Conservation (phyloP, 208 protist genomes). For the Trypanosoma conorhini region DNA sequence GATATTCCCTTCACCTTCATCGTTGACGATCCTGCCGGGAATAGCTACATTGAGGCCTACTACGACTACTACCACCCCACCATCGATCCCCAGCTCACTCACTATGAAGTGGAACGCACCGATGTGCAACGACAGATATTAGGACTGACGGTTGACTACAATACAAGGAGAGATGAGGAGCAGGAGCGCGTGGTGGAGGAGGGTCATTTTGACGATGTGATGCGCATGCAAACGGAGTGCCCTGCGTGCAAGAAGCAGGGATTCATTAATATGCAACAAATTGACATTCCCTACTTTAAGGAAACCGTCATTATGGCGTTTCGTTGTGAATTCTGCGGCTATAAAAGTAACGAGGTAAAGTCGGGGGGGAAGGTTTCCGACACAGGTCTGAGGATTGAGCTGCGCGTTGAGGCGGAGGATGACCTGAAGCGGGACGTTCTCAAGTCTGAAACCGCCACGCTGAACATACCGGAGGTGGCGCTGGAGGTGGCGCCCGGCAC, state of each 20-base stretch:
- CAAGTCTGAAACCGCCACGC: conserved; percentile 91
- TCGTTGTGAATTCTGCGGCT: conserved; percentile 93
- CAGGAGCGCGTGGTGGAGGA: conserved; percentile 81
- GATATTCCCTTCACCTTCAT: conserved; percentile 90
- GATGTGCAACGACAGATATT: conserved; percentile 88
- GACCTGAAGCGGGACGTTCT: conserved; percentile 95
- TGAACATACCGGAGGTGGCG: conserved; percentile 88
- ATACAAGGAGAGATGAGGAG: conserved; percentile 72
- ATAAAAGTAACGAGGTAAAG: conserved; percentile 95
- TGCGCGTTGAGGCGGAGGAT: conserved; percentile 69
- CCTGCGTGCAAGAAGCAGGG: conserved; percentile 71
- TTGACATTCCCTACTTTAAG: conserved; percentile 96
- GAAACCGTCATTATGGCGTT: conserved; percentile 95
- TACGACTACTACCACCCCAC: conserved; percentile 92
- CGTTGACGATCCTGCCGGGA: conserved; percentile 92
- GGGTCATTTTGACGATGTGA: conserved; percentile 71
- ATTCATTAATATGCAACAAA: conserved; percentile 80
- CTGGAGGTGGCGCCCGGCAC: conserved; percentile 89
- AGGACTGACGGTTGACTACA: conserved; percentile 86
- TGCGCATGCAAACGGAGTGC: conserved; percentile 71
- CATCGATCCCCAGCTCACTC: conserved; percentile 81
- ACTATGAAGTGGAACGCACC: conserved; percentile 83
- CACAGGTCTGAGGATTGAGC: conserved; percentile 67
- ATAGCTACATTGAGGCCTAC: conserved; percentile 93
- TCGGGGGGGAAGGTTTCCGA: conserved; percentile 83